Conservation (phyloP, 108 stramenopile species). For the Nannochloropsis oceanica region DNA sequence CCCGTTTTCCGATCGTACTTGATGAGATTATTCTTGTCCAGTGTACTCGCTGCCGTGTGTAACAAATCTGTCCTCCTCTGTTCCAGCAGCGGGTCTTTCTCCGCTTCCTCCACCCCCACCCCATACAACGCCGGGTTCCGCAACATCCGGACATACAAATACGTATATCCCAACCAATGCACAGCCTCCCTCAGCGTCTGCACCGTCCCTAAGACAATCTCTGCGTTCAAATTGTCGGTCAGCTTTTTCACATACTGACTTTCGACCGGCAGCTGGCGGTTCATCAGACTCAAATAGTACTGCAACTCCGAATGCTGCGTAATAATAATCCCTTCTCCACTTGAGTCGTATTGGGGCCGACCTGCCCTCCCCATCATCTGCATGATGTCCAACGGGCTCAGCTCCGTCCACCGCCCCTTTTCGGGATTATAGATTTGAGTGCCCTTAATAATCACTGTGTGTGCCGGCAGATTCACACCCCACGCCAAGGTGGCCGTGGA, state of each 20-base stretch:
- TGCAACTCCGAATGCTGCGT: slow-evolving; percentile 94
- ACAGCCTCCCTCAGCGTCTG: slow-evolving; percentile 77
- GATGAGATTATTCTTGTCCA: slow-evolving; percentile 79
- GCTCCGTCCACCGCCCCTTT: slow-evolving; percentile 94
- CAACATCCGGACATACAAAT: slow-evolving; percentile 93
- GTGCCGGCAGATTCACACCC: slow-evolving; percentile 98
- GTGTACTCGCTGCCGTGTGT: slow-evolving; percentile 70
- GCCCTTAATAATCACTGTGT: slow-evolving; percentile 99
- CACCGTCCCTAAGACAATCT: slow-evolving; percentile 83
- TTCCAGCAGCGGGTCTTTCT: slow-evolving; percentile 68
- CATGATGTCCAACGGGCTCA: slow-evolving; percentile 87
- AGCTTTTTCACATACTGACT: slow-evolving; percentile 82
- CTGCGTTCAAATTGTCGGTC: slow-evolving; percentile 92
- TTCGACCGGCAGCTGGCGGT: slow-evolving; percentile 97
- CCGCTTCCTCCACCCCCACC: slow-evolving; percentile 49
- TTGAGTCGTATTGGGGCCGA: slow-evolving; percentile 88
- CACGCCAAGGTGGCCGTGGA: slow-evolving; percentile 97
- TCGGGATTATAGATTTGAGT: slow-evolving; percentile 97
- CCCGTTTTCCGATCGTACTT: slow-evolving; percentile 83
- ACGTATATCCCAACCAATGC: slow-evolving; percentile 96
- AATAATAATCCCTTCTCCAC: slow-evolving; percentile 86
- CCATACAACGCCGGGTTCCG: slow-evolving; percentile 81
- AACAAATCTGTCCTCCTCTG: slow-evolving; percentile 74
- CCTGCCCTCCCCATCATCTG: slow-evolving; percentile 99
- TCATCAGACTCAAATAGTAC: slow-evolving; percentile 94